Evolutionary conservation across 2,329 filamentous ascomycete genomes (phyloP).

Genomic region (Blastomyces parvus): DNA sequence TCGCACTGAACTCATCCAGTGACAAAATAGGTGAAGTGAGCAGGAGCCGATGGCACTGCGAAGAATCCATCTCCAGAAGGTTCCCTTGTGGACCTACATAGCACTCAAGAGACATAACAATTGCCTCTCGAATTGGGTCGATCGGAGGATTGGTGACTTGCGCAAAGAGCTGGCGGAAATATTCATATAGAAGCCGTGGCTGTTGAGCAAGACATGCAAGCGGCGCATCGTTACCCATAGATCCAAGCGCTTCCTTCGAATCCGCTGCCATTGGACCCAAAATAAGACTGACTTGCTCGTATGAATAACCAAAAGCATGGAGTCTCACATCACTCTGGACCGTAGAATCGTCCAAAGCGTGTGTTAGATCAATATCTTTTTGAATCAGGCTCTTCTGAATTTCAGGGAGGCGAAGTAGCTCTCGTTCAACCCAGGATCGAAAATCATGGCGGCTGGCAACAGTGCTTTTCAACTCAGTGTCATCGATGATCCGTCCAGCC

Average conservation of each 20-base stretch:
- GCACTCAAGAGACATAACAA: constrained; percentile 95
- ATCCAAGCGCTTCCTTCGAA: constrained; percentile 92
- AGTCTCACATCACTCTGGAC: constrained; percentile 79
- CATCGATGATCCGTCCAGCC: constrained; percentile 85
- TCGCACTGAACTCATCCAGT: constrained; percentile 78
- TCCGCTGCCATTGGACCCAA: constrained; percentile 94
- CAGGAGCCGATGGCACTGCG: constrained; percentile 76
- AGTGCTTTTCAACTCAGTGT: constrained; percentile 79
- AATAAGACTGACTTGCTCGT: constrained; percentile 87
- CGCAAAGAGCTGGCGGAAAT: constrained; percentile 95
- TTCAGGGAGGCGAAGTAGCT: constrained; percentile 71
- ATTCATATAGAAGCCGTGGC: constrained; percentile 83
- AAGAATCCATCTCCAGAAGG: constrained; percentile 81
- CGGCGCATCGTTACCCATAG: constrained; percentile 95
- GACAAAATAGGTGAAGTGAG: constrained; percentile 83
- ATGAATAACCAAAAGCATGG: constrained; percentile 83
- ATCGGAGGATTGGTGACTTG: constrained; percentile 98
- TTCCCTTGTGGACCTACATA: constrained; percentile 96
- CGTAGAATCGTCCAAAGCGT: constrained; percentile 56
- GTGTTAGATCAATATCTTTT: constrained; percentile 51
- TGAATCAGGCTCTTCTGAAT: constrained; percentile 51
- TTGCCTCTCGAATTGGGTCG: constrained; percentile 91
- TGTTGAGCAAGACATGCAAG: constrained; percentile 84
- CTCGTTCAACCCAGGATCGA: constrained; percentile 73
- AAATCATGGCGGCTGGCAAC: constrained; percentile 85